Base-by-base conservation (phyloP, 192 early-diverging fungal genomes). In the Gonapodya prolifera region DNA sequence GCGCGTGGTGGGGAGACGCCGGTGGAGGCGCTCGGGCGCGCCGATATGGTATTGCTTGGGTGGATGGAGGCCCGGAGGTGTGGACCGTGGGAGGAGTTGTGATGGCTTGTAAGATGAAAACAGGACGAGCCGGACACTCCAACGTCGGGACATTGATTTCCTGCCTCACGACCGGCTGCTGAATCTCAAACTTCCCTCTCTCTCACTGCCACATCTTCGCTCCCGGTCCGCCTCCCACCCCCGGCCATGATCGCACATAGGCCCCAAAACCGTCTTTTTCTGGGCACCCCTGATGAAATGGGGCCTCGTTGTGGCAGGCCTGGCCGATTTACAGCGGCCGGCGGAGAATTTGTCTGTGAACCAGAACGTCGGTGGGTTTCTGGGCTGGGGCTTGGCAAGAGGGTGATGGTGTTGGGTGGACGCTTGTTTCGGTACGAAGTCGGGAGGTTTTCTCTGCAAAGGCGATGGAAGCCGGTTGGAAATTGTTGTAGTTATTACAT, bases 181-280 rank as follows among this genome's bases (percentile, higher is more conserved):
- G n/a, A n/a, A n/a, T n/a, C 45, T 35, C 45, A 31, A 35, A 33
- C 8, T 1, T 29, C 32, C 30, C 32, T 0, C 33, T 0, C 35
- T 18, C 2, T 78, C 16, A n/a, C 8, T 70, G 31, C 75, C 36
- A 16, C 8, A 23, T 0, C 34, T 13, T 1, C 29, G 29, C 0
- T 2, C 34, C 1, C 18, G 33, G 76, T 0, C 34, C 23, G 16
- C 35, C n/a, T 29, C 23, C 13, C n/a, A 18, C 69, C 69, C 2
- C 16, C n/a, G 33, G 32, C 78, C 16, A 1, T 70, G 34, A 2
- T 23, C n/a, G n/a, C n/a, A n/a, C n/a, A 31, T 78, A 92, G 95
- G 95, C 76, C 97, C 97, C 78, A 97, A 97, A 86, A 99, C 97
- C 70, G 91, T 99, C 80, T 94, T 95, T 84, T 99, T 99, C 82